Evolutionary conservation across 2,329 filamentous ascomycete species (phyloP), one percentile per base, ranked within the genome.

Genomic region (Cercospora zeae-maydis): DNA sequence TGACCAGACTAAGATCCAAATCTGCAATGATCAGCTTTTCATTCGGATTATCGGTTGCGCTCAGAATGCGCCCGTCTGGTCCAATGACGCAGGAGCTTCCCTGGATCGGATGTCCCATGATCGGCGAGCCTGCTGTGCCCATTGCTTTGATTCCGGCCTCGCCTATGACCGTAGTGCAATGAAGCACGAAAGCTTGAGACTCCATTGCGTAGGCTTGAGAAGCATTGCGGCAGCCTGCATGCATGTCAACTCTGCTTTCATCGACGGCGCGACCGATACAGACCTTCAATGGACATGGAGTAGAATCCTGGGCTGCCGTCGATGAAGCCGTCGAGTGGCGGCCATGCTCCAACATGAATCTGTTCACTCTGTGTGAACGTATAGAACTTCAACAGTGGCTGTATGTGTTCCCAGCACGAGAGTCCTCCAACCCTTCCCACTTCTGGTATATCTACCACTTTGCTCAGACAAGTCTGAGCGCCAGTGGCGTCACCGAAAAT

Each of bases 131-230:
- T 8, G 75, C 67, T 0, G 80, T 82, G 7, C 74, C 71, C 71
- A 84, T 78, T 1, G 63, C 58, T 2, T 80, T 69, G 11, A 83
- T 77, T 0, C 79, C 83, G 13, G 75, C 70, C 6, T 80, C 67
- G 0, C 75, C 78, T 55, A 84, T 75, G 2, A 86, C 76, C 0
- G 78, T 72, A 0, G 83, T 84, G 53, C 75, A 75, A 65, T 84
- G 82, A 2, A 86, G 77, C 0, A 87, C 84, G 63, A 82, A 87
- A 0, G 81, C 73, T 8, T 77, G 76, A 1, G 81, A 79, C 69
- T 88, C 85, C 8, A 87, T 80, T 1, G 85, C 84, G 66, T 86
- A 86, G 0, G 80, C 78, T 63, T 82, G 81, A 0, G 82, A 81
- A 1, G 85, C 74, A 49, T 69, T 78, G 31, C 77, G 77, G 61